Evolutionary conservation across 768 basidiomycete species (phyloP), one percentile per base, ranked within the genome.

Genomic region (Chalciporus piperatus): DNA sequence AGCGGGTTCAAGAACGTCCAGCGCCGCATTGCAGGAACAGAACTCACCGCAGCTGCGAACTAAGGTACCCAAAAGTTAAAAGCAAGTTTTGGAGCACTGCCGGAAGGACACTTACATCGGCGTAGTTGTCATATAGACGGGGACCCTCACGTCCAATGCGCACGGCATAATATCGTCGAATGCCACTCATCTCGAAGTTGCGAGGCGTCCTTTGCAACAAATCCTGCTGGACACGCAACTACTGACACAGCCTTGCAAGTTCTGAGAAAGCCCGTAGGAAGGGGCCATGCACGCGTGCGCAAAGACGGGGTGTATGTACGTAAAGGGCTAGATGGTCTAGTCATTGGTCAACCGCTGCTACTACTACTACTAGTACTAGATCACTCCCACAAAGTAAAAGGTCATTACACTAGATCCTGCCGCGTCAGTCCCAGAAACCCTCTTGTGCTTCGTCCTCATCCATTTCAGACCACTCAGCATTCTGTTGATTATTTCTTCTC

Each of bases 401-500:
- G 25, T 25, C 25, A 4, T 25, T 25, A 25, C 25, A 25, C 25
- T 30, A 32, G 30, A 32, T 32, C 11, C 11, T 12, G 10, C 3
- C 13, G 22, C 23, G n/a, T 61, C 39, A 48, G 47, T 19, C 9
- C 52, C 61, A 73, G 54, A 72, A 75, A 20, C 58, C 63, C 37
- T 62, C 61, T 52, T 67, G 66, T 0, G 60, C 67, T 28, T 70
- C 70, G 6, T 75, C 75, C 20, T 53, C 48, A 40, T 79, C 76
- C 65, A 71, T 70, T 9, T 62, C 62, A 19, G 45, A 54, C 51
- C 59, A 58, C 32, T 58, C 63, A 11, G 59, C 55, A 14, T 40
- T 55, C 27, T 61, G 54, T 11, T 56, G 48, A 19, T 58, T 50
- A n/a, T 50, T 17, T 19, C 35, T 52, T 25, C 57, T 41, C 44